These are phyloP conservation scores for Decorospora gaudefroyi DNA, from an alignment of 2,329 filamentous ascomycete species.

Conservation along the genomic window DNA sequence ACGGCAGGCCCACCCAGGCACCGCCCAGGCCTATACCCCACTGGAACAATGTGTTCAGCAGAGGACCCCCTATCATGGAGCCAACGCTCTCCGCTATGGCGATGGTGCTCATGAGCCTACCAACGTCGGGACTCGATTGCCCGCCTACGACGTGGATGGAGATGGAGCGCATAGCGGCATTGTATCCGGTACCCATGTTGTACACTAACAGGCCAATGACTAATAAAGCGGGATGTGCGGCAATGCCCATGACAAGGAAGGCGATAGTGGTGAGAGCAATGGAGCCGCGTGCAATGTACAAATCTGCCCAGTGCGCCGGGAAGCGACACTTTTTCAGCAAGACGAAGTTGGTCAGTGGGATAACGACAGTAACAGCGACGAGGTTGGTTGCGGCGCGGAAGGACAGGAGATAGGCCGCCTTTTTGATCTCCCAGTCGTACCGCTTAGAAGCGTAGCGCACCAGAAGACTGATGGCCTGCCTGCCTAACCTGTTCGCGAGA, in stretches of 20 bases:
- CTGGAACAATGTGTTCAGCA: conserved; percentile 54
- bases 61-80: conserved; percentile 53
- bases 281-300: conserved; percentile 53
- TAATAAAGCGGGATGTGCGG: conserved; percentile 50
- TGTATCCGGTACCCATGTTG: conserved; percentile 56
- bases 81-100: conserved; percentile 56
- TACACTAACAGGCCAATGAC: conserved; percentile 54
- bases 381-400: conserved; percentile 56
- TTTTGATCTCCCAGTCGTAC: conserved; percentile 55
- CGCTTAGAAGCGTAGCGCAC: conserved; percentile 59
- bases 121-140: conserved; percentile 51
- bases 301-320: conserved; percentile 51
- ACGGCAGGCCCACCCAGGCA: conserved; percentile 56
- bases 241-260: conserved; percentile 54
- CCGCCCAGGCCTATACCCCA: conserved; percentile 54
- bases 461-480: conserved; percentile 54
- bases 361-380: conserved; percentile 52
- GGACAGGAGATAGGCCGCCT: conserved; percentile 50
- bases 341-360: conserved; percentile 51
- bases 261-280: conserved; percentile 52
- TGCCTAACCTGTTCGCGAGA: conserved; percentile 55
- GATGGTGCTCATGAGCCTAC: conserved; percentile 56
- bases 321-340: conserved; percentile 46
- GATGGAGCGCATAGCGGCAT: conserved; percentile 53
- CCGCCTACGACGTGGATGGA: conserved; percentile 55